Conservation (phyloP, 331 rosid species). For the Quercus phellos region DNA sequence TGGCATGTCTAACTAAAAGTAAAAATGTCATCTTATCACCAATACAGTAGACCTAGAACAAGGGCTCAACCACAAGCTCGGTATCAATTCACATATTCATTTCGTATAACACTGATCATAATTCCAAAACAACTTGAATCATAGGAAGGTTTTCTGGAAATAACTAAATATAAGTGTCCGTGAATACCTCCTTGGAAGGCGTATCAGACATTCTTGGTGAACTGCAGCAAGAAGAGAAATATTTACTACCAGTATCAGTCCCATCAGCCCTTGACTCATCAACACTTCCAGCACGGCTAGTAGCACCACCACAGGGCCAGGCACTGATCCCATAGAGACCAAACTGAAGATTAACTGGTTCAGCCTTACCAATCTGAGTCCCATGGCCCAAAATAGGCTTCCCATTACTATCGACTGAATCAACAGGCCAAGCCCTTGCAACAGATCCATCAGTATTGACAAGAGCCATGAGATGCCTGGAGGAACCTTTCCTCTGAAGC, state of each 20-base stretch:
- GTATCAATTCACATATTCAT: neutral
- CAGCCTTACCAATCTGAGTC: conserved; percentile 66
- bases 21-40: neutral
- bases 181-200: conserved; percentile 79
- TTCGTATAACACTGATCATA: neutral
- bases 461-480: conserved; percentile 90
- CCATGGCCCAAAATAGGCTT: conserved; percentile 54
- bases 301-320: conserved; percentile 93
- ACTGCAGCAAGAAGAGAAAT: conserved; percentile 83
- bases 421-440: conserved; percentile 98
- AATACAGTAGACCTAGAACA: neutral
- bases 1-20: neutral
- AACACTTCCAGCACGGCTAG: conserved; percentile 86
- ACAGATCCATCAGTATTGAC: conserved; percentile 92
- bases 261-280: conserved; percentile 90
- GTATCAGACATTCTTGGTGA: conserved; percentile 86
- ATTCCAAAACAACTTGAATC: neutral
- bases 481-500: conserved; percentile 90
- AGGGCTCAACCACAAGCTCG: neutral
- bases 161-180: neutral
- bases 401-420: conserved; percentile 59
- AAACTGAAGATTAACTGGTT: conserved; percentile 92
- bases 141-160: neutral
- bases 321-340: conserved; percentile 95
- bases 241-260: conserved; percentile 72